Evolutionary conservation across 2,329 filamentous ascomycete species (phyloP).

Genomic region (Xylaria sp.): DNA sequence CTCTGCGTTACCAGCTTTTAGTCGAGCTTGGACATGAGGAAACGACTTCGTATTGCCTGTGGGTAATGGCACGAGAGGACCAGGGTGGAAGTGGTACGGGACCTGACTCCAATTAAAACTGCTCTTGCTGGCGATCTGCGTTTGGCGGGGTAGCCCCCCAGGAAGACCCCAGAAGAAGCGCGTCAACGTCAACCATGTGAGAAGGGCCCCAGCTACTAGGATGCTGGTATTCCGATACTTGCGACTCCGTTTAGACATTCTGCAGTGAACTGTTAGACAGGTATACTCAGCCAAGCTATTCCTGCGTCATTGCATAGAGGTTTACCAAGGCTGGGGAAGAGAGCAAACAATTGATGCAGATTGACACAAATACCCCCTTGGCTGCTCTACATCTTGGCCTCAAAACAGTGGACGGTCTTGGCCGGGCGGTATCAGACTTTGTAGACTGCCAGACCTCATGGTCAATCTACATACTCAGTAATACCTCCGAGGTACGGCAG

Average conservation of each 20-base stretch:
- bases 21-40: constrained; percentile 29
- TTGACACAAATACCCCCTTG: background rate
- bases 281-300: background rate
- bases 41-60: constrained; percentile 13
- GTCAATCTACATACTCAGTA: background rate
- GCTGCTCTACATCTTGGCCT: background rate
- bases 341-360: background rate
- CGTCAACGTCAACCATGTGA: constrained; percentile 30
- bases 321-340: background rate
- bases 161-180: background rate
- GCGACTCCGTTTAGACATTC: background rate
- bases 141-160: background rate
- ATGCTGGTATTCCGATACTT: constrained; percentile 23
- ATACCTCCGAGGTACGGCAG: background rate
- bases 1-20: background rate
- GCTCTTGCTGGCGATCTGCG: constrained; percentile 29
- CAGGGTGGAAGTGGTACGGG: constrained; percentile 17
- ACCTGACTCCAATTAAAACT: constrained; percentile 40
- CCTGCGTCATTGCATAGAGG: background rate
- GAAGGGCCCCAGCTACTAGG: constrained; percentile 21
- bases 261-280: too few relatives aligned
- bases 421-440: background rate
- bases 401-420: too few relatives aligned
- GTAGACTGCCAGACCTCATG: background rate
- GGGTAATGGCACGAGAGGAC: constrained; percentile 25